Conservation (phyloP, 75 land plant species). For the Cupressus sempervirens region DNA sequence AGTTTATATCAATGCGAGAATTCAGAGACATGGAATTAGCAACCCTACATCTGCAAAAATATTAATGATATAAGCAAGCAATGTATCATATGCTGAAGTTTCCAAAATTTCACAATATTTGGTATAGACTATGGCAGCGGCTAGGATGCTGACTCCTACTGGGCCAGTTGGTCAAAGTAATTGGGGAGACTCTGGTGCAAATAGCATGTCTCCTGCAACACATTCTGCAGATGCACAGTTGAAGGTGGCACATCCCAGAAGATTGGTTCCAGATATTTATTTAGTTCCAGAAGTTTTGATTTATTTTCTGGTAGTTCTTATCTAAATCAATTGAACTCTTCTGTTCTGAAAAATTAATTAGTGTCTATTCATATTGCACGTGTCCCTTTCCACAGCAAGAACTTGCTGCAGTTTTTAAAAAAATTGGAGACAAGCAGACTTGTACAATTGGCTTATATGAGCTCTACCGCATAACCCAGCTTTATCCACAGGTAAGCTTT, state of each 20-base stretch:
- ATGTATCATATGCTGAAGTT: not conserved
- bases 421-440: slow-evolving; percentile 99
- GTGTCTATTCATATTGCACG: not conserved
- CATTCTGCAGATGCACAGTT: slow-evolving; percentile 92
- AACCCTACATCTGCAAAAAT: no score
- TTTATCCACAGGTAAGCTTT: slow-evolving; percentile 79
- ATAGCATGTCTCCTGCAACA: slow-evolving; percentile 53
- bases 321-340: not conserved
- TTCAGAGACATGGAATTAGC: not conserved
- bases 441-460: slow-evolving; percentile 96
- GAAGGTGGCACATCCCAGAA: slow-evolving; percentile 48
- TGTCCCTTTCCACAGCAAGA: slow-evolving; percentile 70
- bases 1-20: not conserved
- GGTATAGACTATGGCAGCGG: slow-evolving; percentile 83
- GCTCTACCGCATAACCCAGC: slow-evolving; percentile 91
- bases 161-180: slow-evolving; percentile 69
- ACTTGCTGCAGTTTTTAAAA: slow-evolving; percentile 97
- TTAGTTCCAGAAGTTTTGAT: not conserved
- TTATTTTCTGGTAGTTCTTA: not conserved
- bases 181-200: slow-evolving; percentile 74
- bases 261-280: not conserved
- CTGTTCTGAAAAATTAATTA: not conserved
- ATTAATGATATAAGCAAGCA: not conserved
- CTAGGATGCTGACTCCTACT: slow-evolving; percentile 82
- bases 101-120: not conserved